phyloP scores from a whole-genome alignment of 805 yeast species.

The Tetrapisispora arboricola region DNA sequence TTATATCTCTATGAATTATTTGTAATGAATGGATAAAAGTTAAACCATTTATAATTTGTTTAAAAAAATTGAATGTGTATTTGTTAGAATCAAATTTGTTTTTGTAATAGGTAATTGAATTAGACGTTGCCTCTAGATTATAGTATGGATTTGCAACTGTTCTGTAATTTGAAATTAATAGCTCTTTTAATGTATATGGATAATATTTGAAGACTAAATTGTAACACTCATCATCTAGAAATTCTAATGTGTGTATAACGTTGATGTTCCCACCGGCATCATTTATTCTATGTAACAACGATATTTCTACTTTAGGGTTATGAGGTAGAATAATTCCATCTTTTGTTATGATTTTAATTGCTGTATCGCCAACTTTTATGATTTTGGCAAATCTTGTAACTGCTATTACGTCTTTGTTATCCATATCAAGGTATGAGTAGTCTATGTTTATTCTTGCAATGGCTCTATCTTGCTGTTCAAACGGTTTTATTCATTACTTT shows the following conservation, averaged over 20 bases:
- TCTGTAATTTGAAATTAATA: slow-evolving; percentile 13
- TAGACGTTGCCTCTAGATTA: not conserved
- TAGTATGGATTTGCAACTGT: slow-evolving; percentile 16
- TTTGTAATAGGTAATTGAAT: not conserved
- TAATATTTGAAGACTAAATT: slow-evolving; percentile 14
- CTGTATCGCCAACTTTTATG: slow-evolving; percentile 8
- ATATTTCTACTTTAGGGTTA: slow-evolving; percentile 18
- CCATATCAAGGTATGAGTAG: too few species aligned
- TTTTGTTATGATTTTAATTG: slow-evolving; percentile 16
- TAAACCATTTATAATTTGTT: slow-evolving; percentile 63
- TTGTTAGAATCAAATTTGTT: slow-evolving; percentile 15
- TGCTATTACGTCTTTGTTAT: not conserved
- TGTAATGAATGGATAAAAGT: slow-evolving; percentile 79
- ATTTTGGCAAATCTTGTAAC: slow-evolving; percentile 21
- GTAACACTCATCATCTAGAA: slow-evolving; percentile 9
- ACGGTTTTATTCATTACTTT: too few species aligned
- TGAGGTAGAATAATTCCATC: slow-evolving; percentile 24
- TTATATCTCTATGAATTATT: slow-evolving; percentile 87
- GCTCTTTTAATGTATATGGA: slow-evolving; percentile 12
- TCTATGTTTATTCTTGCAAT: too few species aligned
- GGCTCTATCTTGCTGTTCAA: too few species aligned
- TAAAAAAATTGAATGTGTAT: slow-evolving; percentile 40
- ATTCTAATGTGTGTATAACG: slow-evolving; percentile 12
- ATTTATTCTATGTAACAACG: slow-evolving; percentile 13
- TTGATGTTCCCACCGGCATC: slow-evolving; percentile 1